phyloP scores from a whole-genome alignment of 139 green algal genomes.

The Micractinium conductrix region DNA sequence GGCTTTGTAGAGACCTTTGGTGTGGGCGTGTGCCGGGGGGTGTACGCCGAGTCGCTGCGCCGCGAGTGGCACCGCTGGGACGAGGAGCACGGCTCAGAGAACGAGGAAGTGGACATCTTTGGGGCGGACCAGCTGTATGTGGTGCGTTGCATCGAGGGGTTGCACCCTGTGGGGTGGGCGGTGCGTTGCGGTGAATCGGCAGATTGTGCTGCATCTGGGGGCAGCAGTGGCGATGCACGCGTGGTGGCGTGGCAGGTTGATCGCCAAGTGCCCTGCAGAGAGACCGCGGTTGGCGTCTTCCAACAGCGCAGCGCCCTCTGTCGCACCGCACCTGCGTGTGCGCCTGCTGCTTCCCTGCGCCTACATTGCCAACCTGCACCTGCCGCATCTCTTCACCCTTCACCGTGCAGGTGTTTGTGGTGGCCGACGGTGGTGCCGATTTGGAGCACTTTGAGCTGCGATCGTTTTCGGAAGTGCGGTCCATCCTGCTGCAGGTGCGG shows the following conservation, averaged over 20 bases:
- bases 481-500: slow-evolving; percentile 92
- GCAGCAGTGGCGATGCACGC: neutral
- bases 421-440: slow-evolving; percentile 85
- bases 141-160: too few species aligned
- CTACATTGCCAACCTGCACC: too few species aligned
- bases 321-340: too few species aligned
- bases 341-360: too few species aligned
- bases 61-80: slow-evolving; percentile 77
- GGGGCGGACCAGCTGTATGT: slow-evolving; percentile 54
- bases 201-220: neutral
- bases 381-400: neutral
- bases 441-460: slow-evolving; percentile 85
- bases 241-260: too few species aligned
- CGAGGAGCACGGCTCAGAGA: slow-evolving; percentile 71
- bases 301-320: too few species aligned
- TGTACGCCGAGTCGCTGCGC: slow-evolving; percentile 56
- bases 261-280: too few species aligned
- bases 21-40: slow-evolving; percentile 71
- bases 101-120: slow-evolving; percentile 74
- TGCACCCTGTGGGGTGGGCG: neutral
- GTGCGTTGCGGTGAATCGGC: neutral
- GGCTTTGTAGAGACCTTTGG: slow-evolving; percentile 78
- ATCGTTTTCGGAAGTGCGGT: slow-evolving; percentile 73
- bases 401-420: slow-evolving; percentile 57
- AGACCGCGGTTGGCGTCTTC: too few species aligned